Percentiles rank a stretch among this genome's conserved stretches.
Conservation (phyloP, 305 asterid species). For the Lippia alba region DNA sequence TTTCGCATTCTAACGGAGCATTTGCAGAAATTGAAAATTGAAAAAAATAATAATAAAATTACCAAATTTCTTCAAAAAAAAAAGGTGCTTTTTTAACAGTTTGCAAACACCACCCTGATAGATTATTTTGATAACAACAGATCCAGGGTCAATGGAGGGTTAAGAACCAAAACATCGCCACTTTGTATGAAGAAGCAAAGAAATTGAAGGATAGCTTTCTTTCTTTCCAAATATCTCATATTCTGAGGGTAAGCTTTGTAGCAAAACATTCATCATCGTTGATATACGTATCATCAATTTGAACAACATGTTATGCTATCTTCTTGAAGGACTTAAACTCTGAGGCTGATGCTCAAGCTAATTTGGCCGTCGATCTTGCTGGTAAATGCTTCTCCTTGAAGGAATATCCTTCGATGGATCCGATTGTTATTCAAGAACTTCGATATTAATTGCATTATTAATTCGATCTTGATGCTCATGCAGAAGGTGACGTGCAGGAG, state of each 20-base stretch:
- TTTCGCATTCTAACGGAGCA: too few relatives aligned
- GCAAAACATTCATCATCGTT: not conserved
- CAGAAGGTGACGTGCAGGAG: constrained; percentile 85
- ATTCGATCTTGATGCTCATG: constrained; percentile 22
- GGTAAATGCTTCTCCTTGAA: constrained; percentile 51
- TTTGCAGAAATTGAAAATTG: too few relatives aligned
- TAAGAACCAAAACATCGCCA: constrained; percentile 63
- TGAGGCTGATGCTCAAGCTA: constrained; percentile 97
- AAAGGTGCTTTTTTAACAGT: too few relatives aligned
- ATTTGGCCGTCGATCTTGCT: constrained; percentile 85
- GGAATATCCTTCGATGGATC: not conserved
- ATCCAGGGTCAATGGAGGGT: constrained; percentile 89
- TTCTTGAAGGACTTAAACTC: constrained; percentile 77
- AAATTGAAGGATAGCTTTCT: constrained; percentile 72
- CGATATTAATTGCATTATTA: too few relatives aligned
- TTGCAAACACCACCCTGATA: too few relatives aligned
- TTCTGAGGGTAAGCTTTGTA: constrained; percentile 69
- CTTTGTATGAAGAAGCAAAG: constrained; percentile 70
- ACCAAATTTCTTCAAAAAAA: too few relatives aligned
- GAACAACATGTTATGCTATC: not conserved
- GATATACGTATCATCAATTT: not conserved
- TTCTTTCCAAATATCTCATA: constrained; percentile 74
- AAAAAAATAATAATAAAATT: too few relatives aligned
- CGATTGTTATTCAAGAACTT: too few relatives aligned
- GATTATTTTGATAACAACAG: constrained; percentile 39